These are phyloP conservation scores for Ramaria rubella DNA, from an alignment of 768 basidiomycete species.

Conservation along the genomic window DNA sequence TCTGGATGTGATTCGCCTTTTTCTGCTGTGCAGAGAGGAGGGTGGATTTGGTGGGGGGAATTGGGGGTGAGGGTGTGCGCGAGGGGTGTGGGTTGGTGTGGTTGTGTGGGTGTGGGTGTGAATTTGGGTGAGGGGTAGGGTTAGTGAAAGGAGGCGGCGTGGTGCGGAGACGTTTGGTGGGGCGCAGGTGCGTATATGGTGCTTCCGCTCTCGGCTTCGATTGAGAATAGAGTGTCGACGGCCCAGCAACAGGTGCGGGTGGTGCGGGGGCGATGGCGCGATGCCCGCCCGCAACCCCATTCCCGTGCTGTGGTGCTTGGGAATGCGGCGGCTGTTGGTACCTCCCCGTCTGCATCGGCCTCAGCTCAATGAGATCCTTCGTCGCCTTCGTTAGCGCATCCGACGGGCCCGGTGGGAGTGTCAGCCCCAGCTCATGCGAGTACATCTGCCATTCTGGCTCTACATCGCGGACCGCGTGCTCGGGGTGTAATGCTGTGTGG, in stretches of 20 bases:
- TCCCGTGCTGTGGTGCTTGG: conserved; percentile 14
- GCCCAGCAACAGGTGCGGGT: not conserved
- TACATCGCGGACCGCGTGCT: not conserved
- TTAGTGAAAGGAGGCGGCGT: no score
- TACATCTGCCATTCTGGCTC: not conserved
- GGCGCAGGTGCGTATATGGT: conserved; percentile 23
- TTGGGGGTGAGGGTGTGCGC: conserved; percentile 5
- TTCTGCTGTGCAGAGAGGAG: conserved; percentile 81
- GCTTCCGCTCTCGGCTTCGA: conserved; percentile 12
- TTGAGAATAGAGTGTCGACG: conserved; percentile 2
- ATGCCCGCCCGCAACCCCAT: conserved; percentile 11
- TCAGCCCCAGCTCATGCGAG: not conserved
- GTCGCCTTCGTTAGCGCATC: conserved; percentile 73
- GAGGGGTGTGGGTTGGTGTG: conserved; percentile 12
- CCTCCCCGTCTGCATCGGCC: no score
- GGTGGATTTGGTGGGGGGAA: conserved; percentile 25
- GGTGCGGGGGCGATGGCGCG: conserved; percentile 6
- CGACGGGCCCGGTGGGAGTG: conserved; percentile 20
- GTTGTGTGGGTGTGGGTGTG: conserved; percentile 13
- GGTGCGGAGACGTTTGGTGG: conserved; percentile 26
- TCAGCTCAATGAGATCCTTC: conserved; percentile 73
- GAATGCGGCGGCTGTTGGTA: conserved; percentile 14
- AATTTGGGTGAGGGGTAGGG: conserved; percentile 19
- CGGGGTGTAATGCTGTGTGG: not conserved
- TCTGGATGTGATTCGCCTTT: conserved; percentile 90